Base-by-base conservation (phyloP, 371 early-diverging fungal genomes). In the Mucor irregularis region DNA sequence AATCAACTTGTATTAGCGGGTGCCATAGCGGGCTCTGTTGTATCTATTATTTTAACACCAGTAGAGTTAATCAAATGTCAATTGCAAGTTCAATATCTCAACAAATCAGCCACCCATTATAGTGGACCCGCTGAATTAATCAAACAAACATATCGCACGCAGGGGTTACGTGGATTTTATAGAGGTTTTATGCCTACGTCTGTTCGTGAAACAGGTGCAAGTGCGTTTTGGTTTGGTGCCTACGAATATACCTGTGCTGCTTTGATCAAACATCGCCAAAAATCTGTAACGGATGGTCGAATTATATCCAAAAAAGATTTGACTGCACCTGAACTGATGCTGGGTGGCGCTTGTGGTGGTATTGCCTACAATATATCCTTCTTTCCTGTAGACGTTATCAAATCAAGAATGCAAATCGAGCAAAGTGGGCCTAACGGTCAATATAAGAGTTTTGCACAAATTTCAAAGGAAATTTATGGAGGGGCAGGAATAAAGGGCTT, bases 51-150 rank as follows among this genome's bases (percentile, higher is more conserved):
- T 4, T 76, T 97, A 26, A 95, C 98, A 0, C 98, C 98, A 0
- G 85, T 96, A 4, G 98, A 97, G 73, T 77, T 97, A 26, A 85
- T 97, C 56, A 97, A 97, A 68, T 96, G 96, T 79, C 87, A 90
- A 62, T 71, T 96, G 52, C 98, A 97, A 73, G 95, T 96, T 2
- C 93, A 93, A 55, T 84, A 87, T 30, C 83, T 87, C 38, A 22
- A 53, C 57, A 42, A 62, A 49, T 19, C 69, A 60, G 22, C 26
- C 8, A 22, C 77, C 74, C 24, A 9, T 1, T 54, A 71, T 63
- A 49, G 14, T 5, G 94, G 93, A 2, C 93, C 97, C 0, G 16
- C 87, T 0, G 76, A 85, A 38, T 86, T 92, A 7, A 80, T 92
- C 43, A 45, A 58, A 7, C 76, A 83, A 19, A 85, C 86, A 9